phyloP scores from a whole-genome alignment of 768 basidiomycete genomes.

The Exidia glandulosa region DNA sequence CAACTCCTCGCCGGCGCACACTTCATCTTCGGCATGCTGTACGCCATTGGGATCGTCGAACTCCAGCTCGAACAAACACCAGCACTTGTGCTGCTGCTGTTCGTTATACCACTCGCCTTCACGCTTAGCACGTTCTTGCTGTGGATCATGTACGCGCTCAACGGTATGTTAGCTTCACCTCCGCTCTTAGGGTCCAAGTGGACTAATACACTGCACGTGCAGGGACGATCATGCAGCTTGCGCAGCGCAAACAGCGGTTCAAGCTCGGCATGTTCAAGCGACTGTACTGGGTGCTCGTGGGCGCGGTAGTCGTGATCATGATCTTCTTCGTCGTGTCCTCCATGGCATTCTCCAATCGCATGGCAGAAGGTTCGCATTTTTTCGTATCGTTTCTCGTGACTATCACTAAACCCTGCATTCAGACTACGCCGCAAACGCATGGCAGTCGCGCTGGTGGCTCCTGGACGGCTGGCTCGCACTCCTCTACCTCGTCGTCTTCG shows the following conservation, averaged over 20 bases:
- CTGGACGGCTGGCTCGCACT: conserved; percentile 90
- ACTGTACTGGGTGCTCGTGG: conserved; percentile 75
- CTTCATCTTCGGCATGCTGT: conserved; percentile 88
- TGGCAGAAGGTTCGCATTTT: conserved; percentile 63
- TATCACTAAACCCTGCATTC: background rate
- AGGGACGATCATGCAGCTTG: conserved; percentile 85
- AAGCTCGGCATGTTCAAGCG: conserved; percentile 83
- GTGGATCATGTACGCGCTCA: conserved; percentile 90
- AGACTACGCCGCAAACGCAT: conserved; percentile 90
- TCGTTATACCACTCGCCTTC: conserved; percentile 90
- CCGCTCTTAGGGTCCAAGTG: background rate
- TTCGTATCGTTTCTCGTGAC: background rate
- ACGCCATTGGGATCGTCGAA: conserved; percentile 90
- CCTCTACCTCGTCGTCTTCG: conserved; percentile 76
- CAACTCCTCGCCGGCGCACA: conserved; percentile 74
- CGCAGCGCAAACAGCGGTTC: conserved; percentile 74
- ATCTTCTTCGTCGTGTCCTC: conserved; percentile 91
- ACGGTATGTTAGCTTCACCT: conserved; percentile 38
- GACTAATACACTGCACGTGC: conserved; percentile 5
- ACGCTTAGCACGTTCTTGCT: conserved; percentile 91
- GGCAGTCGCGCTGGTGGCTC: conserved; percentile 90
- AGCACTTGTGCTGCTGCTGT: conserved; percentile 69
- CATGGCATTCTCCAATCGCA: conserved; percentile 79
- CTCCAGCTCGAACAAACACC: conserved; percentile 87
- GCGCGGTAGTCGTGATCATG: conserved; percentile 68